Percentiles rank a stretch among this genome's conserved stretches.
phyloP scores from a whole-genome alignment of 2,329 filamentous ascomycete species.

The Sclerotinia trifoliorum region DNA sequence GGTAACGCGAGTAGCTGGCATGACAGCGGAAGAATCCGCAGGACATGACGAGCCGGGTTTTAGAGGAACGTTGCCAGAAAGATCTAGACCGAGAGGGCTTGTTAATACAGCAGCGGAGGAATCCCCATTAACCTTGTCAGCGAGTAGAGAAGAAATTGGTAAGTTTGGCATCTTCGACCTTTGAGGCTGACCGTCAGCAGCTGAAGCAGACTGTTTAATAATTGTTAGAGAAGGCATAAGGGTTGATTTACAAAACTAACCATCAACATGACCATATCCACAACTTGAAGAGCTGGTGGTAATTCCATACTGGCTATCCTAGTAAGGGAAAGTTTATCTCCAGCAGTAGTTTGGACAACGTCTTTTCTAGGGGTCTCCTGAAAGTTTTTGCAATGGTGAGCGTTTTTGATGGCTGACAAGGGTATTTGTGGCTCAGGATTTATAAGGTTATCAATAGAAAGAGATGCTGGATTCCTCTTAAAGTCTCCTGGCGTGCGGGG shows the following conservation, averaged over 20 bases:
- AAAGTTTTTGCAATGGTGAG: not conserved
- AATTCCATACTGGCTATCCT: not conserved
- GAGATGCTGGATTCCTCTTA: not conserved
- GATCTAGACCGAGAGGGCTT: not conserved
- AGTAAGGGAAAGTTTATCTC: not conserved
- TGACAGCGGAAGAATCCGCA: slow-evolving; percentile 27
- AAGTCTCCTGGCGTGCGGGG: not conserved
- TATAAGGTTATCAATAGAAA: not conserved
- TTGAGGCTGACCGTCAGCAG: not conserved
- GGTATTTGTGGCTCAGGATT: not conserved
- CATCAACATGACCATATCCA: not conserved
- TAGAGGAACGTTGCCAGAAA: not conserved
- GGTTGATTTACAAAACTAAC: not conserved
- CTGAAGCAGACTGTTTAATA: not conserved
- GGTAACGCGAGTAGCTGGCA: not conserved
- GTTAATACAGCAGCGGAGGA: not conserved
- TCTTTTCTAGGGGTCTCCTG: not conserved
- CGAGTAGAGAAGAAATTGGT: not conserved
- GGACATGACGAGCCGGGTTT: slow-evolving; percentile 22
- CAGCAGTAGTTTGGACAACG: not conserved
- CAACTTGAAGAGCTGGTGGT: not conserved
- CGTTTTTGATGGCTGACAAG: not conserved
- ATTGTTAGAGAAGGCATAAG: not conserved
- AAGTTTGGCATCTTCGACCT: not conserved
- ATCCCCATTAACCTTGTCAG: not conserved